Percentiles rank a stretch among this genome's conserved stretches.
Evolutionary conservation across 1,139 yeast genomes (phyloP).

Genomic region (Blastobotrys malaysiensis): DNA sequence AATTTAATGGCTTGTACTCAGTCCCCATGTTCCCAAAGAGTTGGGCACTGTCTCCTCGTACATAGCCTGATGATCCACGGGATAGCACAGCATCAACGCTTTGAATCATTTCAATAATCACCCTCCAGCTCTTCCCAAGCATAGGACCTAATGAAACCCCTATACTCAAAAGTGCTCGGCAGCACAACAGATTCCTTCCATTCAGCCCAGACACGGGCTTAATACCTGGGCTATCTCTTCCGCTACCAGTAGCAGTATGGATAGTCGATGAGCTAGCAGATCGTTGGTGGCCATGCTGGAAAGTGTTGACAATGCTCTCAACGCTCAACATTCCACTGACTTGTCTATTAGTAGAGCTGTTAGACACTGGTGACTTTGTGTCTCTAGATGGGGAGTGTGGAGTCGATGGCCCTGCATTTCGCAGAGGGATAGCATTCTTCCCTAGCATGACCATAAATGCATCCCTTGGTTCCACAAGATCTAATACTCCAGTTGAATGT

Average conservation of each 20-base stretch:
- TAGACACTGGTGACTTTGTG: neutral
- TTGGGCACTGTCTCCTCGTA: slow-evolving; percentile 14
- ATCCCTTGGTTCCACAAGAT: slow-evolving; percentile 51
- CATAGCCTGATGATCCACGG: slow-evolving; percentile 15
- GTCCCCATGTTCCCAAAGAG: slow-evolving; percentile 25
- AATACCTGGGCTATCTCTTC: neutral
- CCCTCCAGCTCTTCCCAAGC: slow-evolving; percentile 62
- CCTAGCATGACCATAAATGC: slow-evolving; percentile 56
- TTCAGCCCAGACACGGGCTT: slow-evolving; percentile 26
- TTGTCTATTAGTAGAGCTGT: neutral
- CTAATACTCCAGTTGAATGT: slow-evolving; percentile 76
- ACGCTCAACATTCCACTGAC: neutral
- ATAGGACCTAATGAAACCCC: slow-evolving; percentile 76
- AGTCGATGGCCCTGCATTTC: neutral
- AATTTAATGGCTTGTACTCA: slow-evolving; percentile 52
- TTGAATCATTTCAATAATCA: slow-evolving; percentile 63
- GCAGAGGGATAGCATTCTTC: slow-evolving; percentile 17
- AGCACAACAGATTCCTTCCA: slow-evolving; percentile 58
- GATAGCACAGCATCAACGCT: slow-evolving; percentile 57
- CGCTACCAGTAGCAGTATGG: neutral
- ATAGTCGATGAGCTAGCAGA: neutral
- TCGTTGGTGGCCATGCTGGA: neutral
- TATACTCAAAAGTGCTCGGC: slow-evolving; percentile 70
- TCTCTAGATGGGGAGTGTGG: neutral
- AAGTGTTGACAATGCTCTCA: neutral